Conservation (phyloP, 768 basidiomycete genomes). For the Auricularia sp. region DNA sequence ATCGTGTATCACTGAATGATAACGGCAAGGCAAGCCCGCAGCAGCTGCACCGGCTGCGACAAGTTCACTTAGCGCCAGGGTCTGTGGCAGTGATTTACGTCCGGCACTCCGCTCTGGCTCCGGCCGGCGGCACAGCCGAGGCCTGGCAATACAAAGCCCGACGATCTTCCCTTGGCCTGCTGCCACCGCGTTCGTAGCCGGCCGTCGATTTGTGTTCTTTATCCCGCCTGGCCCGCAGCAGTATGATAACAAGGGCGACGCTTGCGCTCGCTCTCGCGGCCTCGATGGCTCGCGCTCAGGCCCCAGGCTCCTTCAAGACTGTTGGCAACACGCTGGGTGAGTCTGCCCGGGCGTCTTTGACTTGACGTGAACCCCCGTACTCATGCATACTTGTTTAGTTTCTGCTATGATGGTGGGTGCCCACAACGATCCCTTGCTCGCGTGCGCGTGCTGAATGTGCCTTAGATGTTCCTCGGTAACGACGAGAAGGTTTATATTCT, state of each 20-base stretch:
- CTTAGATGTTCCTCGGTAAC: slow-evolving; percentile 72
- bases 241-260: not conserved
- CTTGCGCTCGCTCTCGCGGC: not conserved
- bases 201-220: too few relatives aligned
- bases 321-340: slow-evolving; percentile 58
- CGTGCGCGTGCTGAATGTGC: not conserved
- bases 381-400: not conserved
- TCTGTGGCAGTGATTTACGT: too few relatives aligned
- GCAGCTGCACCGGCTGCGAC: too few relatives aligned
- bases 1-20: not conserved
- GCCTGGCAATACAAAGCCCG: not conserved
- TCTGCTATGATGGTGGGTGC: not conserved
- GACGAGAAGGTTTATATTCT: slow-evolving; percentile 76
- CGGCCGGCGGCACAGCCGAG: not conserved
- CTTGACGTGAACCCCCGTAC: not conserved
- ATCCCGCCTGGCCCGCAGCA: not conserved
- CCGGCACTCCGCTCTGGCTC: not conserved
- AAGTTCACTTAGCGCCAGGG: too few relatives aligned
- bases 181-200: too few relatives aligned
- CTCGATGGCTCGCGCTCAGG: not conserved
- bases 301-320: slow-evolving; percentile 48
- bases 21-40: too few relatives aligned
- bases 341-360: slow-evolving; percentile 7
- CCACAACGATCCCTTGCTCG: not conserved
- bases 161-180: not conserved